These are phyloP conservation scores for Coemansia sp. DNA, from an alignment of 371 early-diverging fungal genomes.

Conservation along the genomic window DNA sequence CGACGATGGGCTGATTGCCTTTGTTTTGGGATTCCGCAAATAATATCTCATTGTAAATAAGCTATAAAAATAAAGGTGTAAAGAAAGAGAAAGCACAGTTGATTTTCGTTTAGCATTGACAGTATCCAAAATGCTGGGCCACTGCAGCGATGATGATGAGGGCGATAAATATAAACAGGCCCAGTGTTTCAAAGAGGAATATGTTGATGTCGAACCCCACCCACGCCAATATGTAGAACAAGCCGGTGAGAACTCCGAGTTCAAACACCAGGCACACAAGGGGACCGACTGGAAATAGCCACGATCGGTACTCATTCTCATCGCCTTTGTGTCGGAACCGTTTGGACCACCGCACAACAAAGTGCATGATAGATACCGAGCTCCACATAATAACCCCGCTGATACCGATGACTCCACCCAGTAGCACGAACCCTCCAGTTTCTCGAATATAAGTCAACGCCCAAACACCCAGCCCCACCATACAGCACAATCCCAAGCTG, in stretches of 20 bases:
- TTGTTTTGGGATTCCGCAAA: conserved; percentile 45
- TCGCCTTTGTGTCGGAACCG: conserved; percentile 57
- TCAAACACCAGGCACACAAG: conserved; percentile 57
- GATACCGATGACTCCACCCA: conserved; percentile 15
- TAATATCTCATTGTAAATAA: conserved; percentile 34
- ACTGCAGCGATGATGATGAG: conserved; percentile 18
- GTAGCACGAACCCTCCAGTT: conserved; percentile 6
- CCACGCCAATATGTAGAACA: conserved; percentile 49
- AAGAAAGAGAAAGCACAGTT: not conserved
- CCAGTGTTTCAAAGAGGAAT: conserved; percentile 22
- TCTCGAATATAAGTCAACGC: conserved; percentile 10
- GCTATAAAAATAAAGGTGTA: not conserved
- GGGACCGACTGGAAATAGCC: conserved; percentile 68
- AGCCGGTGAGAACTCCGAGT: conserved; percentile 57
- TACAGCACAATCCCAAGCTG: conserved; percentile 15
- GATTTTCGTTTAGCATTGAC: conserved; percentile 12
- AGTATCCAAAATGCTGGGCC: conserved; percentile 21
- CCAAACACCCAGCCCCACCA: conserved; percentile 19
- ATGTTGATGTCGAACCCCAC: conserved; percentile 10
- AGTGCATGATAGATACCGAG: conserved; percentile 67
- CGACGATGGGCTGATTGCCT: conserved; percentile 22
- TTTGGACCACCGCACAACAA: conserved; percentile 72
- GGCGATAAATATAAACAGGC: conserved; percentile 44
- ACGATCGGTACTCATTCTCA: conserved; percentile 57
- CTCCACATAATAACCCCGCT: conserved; percentile 49